Base-by-base conservation (phyloP, 441 rosid species). In the Euphorbia schlechtendalii region DNA sequence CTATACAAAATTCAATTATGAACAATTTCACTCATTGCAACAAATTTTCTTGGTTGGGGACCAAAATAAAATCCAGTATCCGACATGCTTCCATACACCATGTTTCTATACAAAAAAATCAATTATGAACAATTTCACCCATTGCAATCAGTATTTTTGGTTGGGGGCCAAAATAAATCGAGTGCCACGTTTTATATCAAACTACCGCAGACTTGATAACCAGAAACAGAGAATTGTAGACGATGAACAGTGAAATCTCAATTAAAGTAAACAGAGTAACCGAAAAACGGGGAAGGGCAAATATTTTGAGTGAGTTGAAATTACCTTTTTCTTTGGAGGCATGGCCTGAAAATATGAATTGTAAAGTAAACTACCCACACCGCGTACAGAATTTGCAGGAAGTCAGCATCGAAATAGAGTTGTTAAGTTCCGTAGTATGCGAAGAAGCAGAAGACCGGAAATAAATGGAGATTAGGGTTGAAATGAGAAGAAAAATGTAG, bases 301-400 rank as follows among this genome's bases (percentile, higher is more conserved):
- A 18, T n/a, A 8, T 8, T 5, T 21, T 30, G 3, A 68, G 58
- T 49, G 32, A 48, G 3, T 20, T 9, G 18, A 34, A 41, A 54
- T 14, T 18, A 66, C 69, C 69, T 66, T 46, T 32, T 46, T 20
- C 4, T 41, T 14, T 1, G 45, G 28, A 45, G 69, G 46, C 63
- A 66, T 57, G 63, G 22, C 63, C 62, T 20, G 22, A 8, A 18
- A 49, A 62, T 17, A 25, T n/a, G 66, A 32, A 63, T 30, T 45
- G 21, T 64, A 38, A 64, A 64, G 40, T 24, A 13, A 64, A 24
- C 40, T 64, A 30, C 40, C 54, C 28, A 27, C 28, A 40, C n/a
- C 25, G 48, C 51, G n/a, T 43, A 34, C 34, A 15, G 15, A 48
- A 17, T 27, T 11, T 8, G 36, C 9, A 62, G 1, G 43, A 48